phyloP scores from a whole-genome alignment of 176 grass and related monocot species.

The Triticum turgidum region DNA sequence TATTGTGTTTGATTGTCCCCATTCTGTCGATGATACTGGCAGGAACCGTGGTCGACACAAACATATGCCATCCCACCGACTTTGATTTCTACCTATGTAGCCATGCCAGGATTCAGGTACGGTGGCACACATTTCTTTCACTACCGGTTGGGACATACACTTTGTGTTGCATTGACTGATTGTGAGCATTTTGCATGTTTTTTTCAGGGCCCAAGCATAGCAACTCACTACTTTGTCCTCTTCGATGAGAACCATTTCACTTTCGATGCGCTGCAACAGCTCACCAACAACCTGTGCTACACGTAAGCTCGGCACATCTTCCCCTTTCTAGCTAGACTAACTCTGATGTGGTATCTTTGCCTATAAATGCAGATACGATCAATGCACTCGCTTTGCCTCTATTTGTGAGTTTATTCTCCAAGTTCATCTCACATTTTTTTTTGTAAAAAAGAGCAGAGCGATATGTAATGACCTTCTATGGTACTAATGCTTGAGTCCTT shows the following conservation, averaged over 20 bases:
- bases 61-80: conserved; percentile 58
- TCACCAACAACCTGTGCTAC: conserved; percentile 72
- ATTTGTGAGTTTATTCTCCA: conserved; percentile 40
- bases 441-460: background rate
- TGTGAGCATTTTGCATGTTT: background rate
- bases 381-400: conserved; percentile 71
- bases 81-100: conserved; percentile 92
- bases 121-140: background rate
- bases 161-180: background rate
- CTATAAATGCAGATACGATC: conserved; percentile 55
- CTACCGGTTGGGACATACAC: background rate
- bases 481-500: background rate
- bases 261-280: conserved; percentile 40
- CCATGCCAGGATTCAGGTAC: conserved; percentile 67
- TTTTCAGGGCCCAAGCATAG: conserved; percentile 52
- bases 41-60: conserved; percentile 72
- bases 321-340: background rate
- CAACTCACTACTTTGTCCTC: conserved; percentile 53
- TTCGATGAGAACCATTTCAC: conserved; percentile 54
- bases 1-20: background rate
- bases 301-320: conserved; percentile 37
- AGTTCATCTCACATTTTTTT: background rate
- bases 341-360: background rate
- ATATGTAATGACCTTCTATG: background rate
- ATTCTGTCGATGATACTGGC: background rate